Percentiles rank a stretch among this genome's conserved stretches.
Conservation (phyloP, 352 stramenopile species). For the Chrysophaeum taylorii region DNA sequence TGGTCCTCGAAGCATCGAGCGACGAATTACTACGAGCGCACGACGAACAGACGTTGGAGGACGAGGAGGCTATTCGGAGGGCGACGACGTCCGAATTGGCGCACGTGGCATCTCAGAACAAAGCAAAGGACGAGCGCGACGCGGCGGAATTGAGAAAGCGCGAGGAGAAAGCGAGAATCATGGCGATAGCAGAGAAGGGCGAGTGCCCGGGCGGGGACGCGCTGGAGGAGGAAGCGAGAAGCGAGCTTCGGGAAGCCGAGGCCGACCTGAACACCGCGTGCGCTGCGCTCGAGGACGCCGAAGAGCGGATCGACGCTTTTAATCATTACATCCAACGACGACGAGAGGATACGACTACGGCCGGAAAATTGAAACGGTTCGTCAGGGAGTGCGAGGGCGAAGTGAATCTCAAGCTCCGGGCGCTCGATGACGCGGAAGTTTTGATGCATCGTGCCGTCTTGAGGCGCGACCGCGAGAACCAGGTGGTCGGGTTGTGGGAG, state of each 20-base stretch:
- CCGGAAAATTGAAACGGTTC: no score
- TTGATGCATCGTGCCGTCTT: conserved; percentile 29
- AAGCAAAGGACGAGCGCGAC: no score
- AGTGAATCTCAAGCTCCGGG: neutral
- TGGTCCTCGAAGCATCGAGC: neutral
- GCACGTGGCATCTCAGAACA: no score
- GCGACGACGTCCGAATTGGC: no score
- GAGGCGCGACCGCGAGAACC: conserved; percentile 28
- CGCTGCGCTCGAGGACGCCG: conserved; percentile 18
- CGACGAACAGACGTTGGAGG: conserved; percentile 4
- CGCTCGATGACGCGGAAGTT: conserved; percentile 25
- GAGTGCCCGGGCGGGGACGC: conserved; percentile 16
- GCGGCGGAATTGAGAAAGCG: conserved; percentile 10
- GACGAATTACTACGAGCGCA: neutral
- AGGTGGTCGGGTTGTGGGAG: conserved; percentile 33
- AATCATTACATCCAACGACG: no score
- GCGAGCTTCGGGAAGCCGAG: conserved; percentile 15
- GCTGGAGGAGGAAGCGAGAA: conserved; percentile 15
- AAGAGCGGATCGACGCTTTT: neutral
- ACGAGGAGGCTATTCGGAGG: conserved; percentile 8
- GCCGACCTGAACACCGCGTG: conserved; percentile 24
- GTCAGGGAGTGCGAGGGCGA: conserved; percentile 4
- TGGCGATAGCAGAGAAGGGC: neutral
- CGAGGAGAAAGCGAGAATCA: conserved; percentile 1
- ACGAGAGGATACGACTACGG: no score